phyloP scores from a whole-genome alignment of 345 rosid species.

The Durio zibethinus region DNA sequence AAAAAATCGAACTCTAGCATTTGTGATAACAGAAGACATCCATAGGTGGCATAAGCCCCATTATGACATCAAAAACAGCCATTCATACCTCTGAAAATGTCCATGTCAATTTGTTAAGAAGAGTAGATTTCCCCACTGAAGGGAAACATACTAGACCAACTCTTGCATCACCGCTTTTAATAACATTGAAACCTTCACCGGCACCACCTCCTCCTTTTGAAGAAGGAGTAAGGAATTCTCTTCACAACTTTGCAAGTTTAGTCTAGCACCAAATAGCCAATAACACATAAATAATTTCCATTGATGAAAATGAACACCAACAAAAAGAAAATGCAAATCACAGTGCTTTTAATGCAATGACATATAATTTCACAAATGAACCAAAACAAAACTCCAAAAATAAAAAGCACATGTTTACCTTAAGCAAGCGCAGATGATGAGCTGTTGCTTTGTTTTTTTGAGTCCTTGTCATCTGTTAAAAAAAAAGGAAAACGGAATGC shows the following conservation, averaged over 20 bases:
- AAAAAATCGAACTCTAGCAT: not conserved
- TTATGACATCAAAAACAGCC: not conserved
- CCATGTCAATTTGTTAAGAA: constrained; percentile 86
- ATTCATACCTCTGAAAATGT: constrained; percentile 86
- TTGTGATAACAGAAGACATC: not conserved
- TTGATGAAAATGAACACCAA: not conserved
- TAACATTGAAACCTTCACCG: constrained; percentile 98
- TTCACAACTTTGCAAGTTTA: constrained; percentile 86
- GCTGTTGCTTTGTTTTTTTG: constrained; percentile 99
- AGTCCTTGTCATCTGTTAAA: constrained; percentile 82
- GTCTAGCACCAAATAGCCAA: constrained; percentile 42
- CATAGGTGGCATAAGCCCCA: not conserved
- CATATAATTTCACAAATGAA: not conserved
- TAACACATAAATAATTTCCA: not conserved
- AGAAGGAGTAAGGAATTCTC: constrained; percentile 89
- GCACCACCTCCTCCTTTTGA: constrained; percentile 85
- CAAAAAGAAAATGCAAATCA: not conserved
- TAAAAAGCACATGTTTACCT: constrained; percentile 40
- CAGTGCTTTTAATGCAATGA: not conserved
- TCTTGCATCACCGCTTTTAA: constrained; percentile 94
- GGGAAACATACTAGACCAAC: constrained; percentile 98
- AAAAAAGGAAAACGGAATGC: not conserved
- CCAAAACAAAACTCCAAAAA: not conserved
- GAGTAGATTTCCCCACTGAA: constrained; percentile 97
- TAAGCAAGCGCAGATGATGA: constrained; percentile 93